phyloP scores from a whole-genome alignment of 129 eudicot genomes.

The Glebionis coronaria region DNA sequence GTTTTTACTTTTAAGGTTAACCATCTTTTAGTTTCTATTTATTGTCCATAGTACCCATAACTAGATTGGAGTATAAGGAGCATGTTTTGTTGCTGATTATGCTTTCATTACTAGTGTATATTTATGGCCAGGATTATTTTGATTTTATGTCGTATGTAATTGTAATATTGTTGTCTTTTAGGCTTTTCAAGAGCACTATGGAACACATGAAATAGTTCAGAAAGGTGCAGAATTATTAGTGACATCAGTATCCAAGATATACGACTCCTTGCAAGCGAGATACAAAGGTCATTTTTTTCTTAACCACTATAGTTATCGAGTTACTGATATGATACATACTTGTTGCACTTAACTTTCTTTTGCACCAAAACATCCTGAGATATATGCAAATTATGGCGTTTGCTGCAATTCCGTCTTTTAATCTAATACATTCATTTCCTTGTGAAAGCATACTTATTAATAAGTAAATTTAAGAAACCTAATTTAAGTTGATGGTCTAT shows the following conservation, averaged over 20 bases:
- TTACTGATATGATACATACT: neutral
- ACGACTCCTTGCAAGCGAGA: constrained; percentile 51
- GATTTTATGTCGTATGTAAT: constrained; percentile 1
- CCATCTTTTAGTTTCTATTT: neutral
- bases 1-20: neutral
- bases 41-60: neutral
- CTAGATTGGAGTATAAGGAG: neutral
- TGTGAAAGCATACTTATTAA: no score
- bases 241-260: constrained; percentile 57
- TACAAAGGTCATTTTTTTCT: constrained; percentile 49
- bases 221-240: constrained; percentile 57
- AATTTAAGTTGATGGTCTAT: neutral
- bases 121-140: constrained; percentile 16
- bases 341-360: neutral
- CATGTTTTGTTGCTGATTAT: constrained; percentile 16
- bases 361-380: neutral
- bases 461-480: no score
- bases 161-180: constrained; percentile 23
- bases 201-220: constrained; percentile 52
- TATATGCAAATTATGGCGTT: neutral
- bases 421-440: neutral
- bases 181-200: constrained; percentile 76
- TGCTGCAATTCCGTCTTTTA: neutral
- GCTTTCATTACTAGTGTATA: neutral
- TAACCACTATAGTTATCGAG: neutral